Evolutionary conservation across 1,284 basidiomycete genomes (phyloP), one percentile per base, ranked within the genome.

Genomic region (Cystobasidium slooffiae): DNA sequence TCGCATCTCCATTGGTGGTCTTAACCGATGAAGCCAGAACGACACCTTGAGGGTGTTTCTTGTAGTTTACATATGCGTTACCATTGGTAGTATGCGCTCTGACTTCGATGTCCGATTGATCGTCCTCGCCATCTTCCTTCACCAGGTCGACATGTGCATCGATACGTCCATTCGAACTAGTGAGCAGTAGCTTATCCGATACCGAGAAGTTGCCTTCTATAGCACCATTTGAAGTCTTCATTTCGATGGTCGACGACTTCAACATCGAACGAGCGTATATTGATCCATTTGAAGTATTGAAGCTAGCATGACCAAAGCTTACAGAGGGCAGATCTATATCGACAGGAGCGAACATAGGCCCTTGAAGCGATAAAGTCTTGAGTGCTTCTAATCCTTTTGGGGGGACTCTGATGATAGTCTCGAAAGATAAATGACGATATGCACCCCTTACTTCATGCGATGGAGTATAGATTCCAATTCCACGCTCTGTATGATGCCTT

Each of bases 381-480:
- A 73, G 70, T 9, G 22, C n/a, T 6, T 4, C n/a, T n/a, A 73
- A 31, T 6, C 43, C 62, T 16, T 51, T 56, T 14, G 70, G 70
- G 31, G 70, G 70, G 4, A 73, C 31, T 5, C 70, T 49, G 31
- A 73, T 61, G 46, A 73, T 46, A n/a, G 70, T 73, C 41, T 73
- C 70, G 53, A 73, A 73, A 9, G 62, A 65, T 3, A 73, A 31
- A 49, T 65, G 70, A 6, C 70, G 70, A 51, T 73, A 66, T 47
- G 49, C 46, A 22, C 62, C 70, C 8, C 62, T 62, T 9, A 47
- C 22, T 12, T 66, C 53, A n/a, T 62, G 63, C 4, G 49, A 41
- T 37, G 70, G 70, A n/a, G 70, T 62, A 24, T 62, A 73, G 24
- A 73, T 73, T 49, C 70, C 70, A 49, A 73, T 43, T 0, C 70